phyloP scores from a whole-genome alignment of 352 stramenopile genomes.

The Phytophthora quininea region DNA sequence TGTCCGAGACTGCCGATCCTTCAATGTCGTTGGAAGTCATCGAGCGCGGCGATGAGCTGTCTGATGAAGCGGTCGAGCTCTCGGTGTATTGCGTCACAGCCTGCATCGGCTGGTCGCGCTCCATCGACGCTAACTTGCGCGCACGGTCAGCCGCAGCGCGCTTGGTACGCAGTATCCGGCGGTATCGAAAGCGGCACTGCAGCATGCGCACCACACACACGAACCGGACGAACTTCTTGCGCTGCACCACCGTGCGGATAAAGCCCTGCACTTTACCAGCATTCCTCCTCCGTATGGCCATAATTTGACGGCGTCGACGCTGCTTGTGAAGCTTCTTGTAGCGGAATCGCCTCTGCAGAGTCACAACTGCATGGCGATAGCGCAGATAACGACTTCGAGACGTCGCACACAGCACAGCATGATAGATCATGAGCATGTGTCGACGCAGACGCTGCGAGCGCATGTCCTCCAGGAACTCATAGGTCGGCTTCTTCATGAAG shows the following conservation, averaged over 20 bases:
- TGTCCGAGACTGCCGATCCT: constrained; percentile 46
- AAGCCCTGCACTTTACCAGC: constrained; percentile 60
- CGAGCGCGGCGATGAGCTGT: constrained; percentile 57
- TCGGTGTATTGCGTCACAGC: constrained; percentile 57
- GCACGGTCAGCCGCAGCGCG: constrained; percentile 29
- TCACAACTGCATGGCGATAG: constrained; percentile 54
- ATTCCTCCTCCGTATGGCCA: constrained; percentile 47
- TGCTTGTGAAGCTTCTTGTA: constrained; percentile 54
- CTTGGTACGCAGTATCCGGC: constrained; percentile 32
- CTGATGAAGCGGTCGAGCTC: constrained; percentile 75
- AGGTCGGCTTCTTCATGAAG: constrained; percentile 93
- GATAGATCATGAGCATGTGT: constrained; percentile 80
- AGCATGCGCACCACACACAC: constrained; percentile 61
- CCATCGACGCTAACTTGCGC: constrained; percentile 26
- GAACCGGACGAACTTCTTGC: constrained; percentile 62
- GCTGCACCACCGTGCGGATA: constrained; percentile 58
- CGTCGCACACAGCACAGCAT: constrained; percentile 66
- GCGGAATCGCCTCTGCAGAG: constrained; percentile 66
- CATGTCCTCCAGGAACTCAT: constrained; percentile 92
- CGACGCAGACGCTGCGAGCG: constrained; percentile 65
- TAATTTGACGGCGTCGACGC: constrained; percentile 33
- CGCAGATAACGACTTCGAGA: constrained; percentile 65
- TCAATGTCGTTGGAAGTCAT: constrained; percentile 80
- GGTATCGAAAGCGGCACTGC: constrained; percentile 76
- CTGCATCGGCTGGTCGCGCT: constrained; percentile 39